Base-by-base conservation (phyloP, 495 filamentous ascomycete species). In the Podospora fimiseda region DNA sequence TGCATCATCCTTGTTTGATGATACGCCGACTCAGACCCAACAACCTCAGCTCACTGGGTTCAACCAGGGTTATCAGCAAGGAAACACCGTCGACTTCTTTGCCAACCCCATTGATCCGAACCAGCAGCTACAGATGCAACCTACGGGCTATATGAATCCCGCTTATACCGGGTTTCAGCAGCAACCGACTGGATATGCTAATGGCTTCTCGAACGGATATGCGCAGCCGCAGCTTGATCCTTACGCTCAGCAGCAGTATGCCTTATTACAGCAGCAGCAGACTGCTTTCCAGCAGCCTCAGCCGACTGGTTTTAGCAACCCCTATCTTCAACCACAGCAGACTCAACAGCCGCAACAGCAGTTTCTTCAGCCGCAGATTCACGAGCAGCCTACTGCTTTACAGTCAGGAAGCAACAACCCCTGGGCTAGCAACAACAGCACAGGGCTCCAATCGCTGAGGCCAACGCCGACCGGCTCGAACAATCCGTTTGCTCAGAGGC, bases 31-130 rank as follows among this genome's bases (percentile, higher is more conserved):
- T 6, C 77, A 80, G 55, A 76, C 58, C 11, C 33, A 72, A 23
- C 82, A 82, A 53, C 79, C 87, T 42, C 90, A 95, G 72, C 81
- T 82, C 23, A 95, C 90, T 7, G 87, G 87, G 2, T 90, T 86
- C 73, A 96, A 96, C 67, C 91, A 95, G 70, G 90, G 92, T 38
- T 99, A 97, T 63, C 89, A 96, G 70, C 94, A 99, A 69, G 91
- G 95, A 61, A 81, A 82, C 51, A 87, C 88, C 8, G 94, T 99
- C 22, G 94, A 99, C 68, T 96, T 91, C 83, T 90, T 89, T 53
- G 94, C 92, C 21, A 99, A 99, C 70, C 89, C 89, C 14, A 84
- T 96, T 53, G 81, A 86, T 15, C 81, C 81, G 66, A 75, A 64
- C 56, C 78, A 81, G n/a, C n/a, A n/a, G 59, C 76, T 81, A 59